Percentiles rank a stretch among this genome's conserved stretches.
phyloP scores from a whole-genome alignment of 768 basidiomycete species.

The Phlebiopsis flavidoalba region DNA sequence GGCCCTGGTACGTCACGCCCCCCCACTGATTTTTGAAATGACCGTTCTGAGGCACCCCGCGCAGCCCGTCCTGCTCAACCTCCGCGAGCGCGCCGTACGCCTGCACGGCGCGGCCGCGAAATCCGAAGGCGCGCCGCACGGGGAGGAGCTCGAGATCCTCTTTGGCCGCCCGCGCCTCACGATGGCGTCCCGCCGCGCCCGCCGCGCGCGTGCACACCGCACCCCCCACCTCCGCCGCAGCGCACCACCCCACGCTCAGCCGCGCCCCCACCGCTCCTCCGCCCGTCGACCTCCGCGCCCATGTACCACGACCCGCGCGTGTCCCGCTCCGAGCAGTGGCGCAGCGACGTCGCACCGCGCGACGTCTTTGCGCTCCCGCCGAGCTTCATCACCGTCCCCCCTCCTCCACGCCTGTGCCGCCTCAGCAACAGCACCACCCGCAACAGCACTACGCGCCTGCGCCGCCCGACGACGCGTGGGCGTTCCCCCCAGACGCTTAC shows the following conservation, averaged over 20 bases:
- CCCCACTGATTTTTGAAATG: not conserved
- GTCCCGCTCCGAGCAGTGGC: not conserved
- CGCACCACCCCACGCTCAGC: not conserved
- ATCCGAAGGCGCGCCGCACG: not conserved
- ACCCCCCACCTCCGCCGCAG: no score
- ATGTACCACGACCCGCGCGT: not conserved
- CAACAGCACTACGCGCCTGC: not conserved
- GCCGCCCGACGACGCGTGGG: not conserved
- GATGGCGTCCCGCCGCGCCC: not conserved
- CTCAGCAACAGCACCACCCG: not conserved
- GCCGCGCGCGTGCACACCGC: not conserved
- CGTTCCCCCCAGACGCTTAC: not conserved
- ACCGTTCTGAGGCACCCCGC: not conserved
- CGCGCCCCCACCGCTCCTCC: not conserved
- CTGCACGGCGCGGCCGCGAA: conserved; percentile 21
- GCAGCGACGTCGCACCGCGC: not conserved
- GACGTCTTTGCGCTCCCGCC: not conserved
- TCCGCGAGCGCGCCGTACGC: conserved; percentile 36
- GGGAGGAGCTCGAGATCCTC: conserved; percentile 29
- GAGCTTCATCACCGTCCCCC: not conserved
- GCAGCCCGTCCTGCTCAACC: conserved; percentile 41
- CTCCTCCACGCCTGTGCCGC: not conserved
- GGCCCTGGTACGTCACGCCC: conserved; percentile 34
- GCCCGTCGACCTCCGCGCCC: not conserved
- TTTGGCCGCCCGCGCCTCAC: conserved; percentile 28